Evolutionary conservation across 1,284 basidiomycete genomes (phyloP), one percentile per base, ranked within the genome.

Genomic region (Clitocybe nebularis): DNA sequence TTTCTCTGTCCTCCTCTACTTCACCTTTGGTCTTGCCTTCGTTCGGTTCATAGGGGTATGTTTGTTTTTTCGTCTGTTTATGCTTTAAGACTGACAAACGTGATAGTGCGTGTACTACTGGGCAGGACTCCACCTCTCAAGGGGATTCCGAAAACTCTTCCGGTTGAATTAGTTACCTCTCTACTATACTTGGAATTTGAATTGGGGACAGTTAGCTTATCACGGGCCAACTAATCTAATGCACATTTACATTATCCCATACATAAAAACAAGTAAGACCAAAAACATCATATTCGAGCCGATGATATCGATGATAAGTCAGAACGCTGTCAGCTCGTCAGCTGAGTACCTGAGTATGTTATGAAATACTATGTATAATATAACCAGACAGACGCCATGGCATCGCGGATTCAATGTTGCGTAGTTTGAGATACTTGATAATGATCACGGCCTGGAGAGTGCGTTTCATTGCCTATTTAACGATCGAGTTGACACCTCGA

Each of bases 1-100:
- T 61, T 89, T 90, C 63, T 69, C 75, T 11, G 69, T 85, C 35
- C 79, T 93, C 47, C 70, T 93, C 30, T 93, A 85, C 73, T 79
- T 82, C 22, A 93, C 89, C 0, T 90, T 92, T 58, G 77, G 65
- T 5, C 71, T 93, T 11, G 72, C 84, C 3, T 60, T 76, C 30
- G 77, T 92, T 51, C 74, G 88, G 45, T 87, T 93, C 59, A 32
- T 67, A 26, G 85, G 85, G 48, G 84, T 88, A 56, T 63, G 84
- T n/a, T 30, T 24, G 14, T 26, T 24, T 20, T 2, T 5, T 37
- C 5, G 16, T 23, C n/a, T 17, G 24, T 33, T 21, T 1, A 21
- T 23, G 7, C 16, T 5, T 39, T 32, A 19, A 30, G 4, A 28
- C 17, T 44, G 38, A 41, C 14, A 3, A 17, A 1, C 22, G 10